phyloP scores from a whole-genome alignment of 139 green algal species.

The Gonium pectorale region DNA sequence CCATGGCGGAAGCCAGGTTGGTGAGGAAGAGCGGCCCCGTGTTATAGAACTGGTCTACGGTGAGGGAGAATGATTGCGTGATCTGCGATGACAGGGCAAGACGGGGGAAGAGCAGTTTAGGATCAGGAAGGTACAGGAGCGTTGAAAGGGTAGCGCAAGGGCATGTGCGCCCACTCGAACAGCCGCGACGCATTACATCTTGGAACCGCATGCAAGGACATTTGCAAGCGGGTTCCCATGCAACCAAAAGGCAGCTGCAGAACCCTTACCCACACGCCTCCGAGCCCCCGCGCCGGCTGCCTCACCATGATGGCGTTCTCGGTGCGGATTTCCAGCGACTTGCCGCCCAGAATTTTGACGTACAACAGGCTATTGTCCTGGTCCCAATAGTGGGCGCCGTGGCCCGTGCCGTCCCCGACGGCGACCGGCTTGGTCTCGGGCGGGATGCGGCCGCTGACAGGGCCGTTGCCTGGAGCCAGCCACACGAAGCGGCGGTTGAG shows the following conservation, averaged over 20 bases:
- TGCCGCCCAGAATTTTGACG: constrained; percentile 51
- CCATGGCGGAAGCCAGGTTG: constrained; percentile 16
- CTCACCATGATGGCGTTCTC: constrained; percentile 46
- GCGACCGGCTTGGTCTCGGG: constrained; percentile 4
- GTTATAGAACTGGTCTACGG: constrained; percentile 25
- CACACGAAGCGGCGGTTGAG: constrained; percentile 42
- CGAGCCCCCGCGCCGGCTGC: neutral
- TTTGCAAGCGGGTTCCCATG: too few species aligned
- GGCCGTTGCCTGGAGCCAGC: neutral
- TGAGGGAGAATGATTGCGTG: neutral
- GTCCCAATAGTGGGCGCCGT: constrained; percentile 56
- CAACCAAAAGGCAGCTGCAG: too few species aligned
- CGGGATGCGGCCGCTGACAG: constrained; percentile 14
- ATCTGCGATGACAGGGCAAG: too few species aligned
- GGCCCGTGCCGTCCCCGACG: constrained; percentile 38
- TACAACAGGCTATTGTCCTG: constrained; percentile 36
- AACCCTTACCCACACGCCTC: too few species aligned
- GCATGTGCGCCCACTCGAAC: too few species aligned
- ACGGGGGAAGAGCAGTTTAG: too few species aligned
- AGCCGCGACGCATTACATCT: too few species aligned
- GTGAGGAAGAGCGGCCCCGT: neutral
- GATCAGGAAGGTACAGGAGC: too few species aligned
- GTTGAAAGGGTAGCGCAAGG: too few species aligned
- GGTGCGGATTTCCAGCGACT: constrained; percentile 45
- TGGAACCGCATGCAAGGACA: too few species aligned